Evolutionary conservation across 331 rosid species (phyloP), one percentile per base, ranked within the genome.

Genomic region (Pyrus hybrid): DNA sequence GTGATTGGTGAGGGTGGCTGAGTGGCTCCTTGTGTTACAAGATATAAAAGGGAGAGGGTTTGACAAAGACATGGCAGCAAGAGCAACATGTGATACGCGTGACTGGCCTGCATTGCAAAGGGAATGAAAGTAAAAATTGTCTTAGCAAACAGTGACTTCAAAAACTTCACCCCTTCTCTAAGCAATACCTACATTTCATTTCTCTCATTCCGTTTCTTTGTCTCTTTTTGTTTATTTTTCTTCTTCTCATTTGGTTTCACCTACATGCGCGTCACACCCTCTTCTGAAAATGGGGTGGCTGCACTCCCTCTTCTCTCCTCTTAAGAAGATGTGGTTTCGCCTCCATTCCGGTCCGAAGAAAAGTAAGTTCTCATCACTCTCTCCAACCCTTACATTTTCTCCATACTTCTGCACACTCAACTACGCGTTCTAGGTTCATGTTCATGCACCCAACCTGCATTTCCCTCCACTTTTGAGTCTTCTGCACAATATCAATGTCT

Each of bases 241-340:
- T 58, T 58, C 63, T 41, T 58, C 16, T 68, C 67, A 22, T 21
- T n/a, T 75, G 80, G 71, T 67, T 81, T 78, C 83, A 72, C 76
- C 80, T 77, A 80, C 87, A 83, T 85, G 77, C 67, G 92, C 86
- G 85, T 78, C 88, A 81, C 82, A 74, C 77, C 85, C 84, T 78
- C 78, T 80, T 84, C 87, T 81, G 83, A 88, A 85, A 91, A 95
- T 95, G 98, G 96, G 99, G 86, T 92, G 97, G 97, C 91, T 95
- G 17, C 98, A 89, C 80, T 92, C 99, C 87, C 86, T 95, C 85
- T 25, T 95, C 93, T 92, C 94, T 80, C 99, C 97, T 18, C 63
- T 92, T 69, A 92, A 89, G 91, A 95, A 95, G 88, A 70, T 92
- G 53, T 92, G 97, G 97, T 64, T 92, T 81, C 89, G 88, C 43